Evolutionary conservation across 2,329 filamentous ascomycete genomes (phyloP).

Genomic region (Ophiostoma sp.): DNA sequence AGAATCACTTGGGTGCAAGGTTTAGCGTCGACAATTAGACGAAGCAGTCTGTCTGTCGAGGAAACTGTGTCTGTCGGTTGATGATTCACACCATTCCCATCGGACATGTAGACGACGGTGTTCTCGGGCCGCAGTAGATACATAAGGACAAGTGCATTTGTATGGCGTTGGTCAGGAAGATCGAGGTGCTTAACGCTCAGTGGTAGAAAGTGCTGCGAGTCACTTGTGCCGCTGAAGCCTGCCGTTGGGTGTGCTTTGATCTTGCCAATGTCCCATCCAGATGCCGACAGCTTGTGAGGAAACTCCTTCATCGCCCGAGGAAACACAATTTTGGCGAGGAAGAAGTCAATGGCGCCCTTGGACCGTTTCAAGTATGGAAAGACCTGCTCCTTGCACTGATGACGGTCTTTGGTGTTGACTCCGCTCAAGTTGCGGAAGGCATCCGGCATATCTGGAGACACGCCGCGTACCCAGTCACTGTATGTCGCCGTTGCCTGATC

Average conservation of each 20-base stretch:
- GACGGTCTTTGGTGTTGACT: constrained; percentile 55
- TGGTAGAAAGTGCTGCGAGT: constrained; percentile 55
- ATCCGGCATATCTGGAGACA: constrained; percentile 32
- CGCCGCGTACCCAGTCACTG: constrained; percentile 41
- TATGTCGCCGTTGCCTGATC: constrained; percentile 53
- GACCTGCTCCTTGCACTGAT: constrained; percentile 43
- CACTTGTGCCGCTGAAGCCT: constrained; percentile 67
- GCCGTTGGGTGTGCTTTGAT: constrained; percentile 47
- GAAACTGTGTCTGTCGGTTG: neutral
- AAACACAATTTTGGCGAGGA: constrained; percentile 54
- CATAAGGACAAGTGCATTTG: constrained; percentile 61
- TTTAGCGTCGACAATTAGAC: constrained; percentile 38
- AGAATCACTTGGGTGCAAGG: constrained; percentile 54
- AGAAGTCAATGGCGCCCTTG: constrained; percentile 59
- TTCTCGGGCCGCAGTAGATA: constrained; percentile 54
- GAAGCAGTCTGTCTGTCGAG: constrained; percentile 39
- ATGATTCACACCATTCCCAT: neutral
- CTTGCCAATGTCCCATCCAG: constrained; percentile 60
- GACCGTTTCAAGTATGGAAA: constrained; percentile 50
- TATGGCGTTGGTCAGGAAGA: constrained; percentile 51
- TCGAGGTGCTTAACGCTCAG: constrained; percentile 53
- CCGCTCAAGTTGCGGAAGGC: constrained; percentile 41
- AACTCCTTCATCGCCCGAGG: constrained; percentile 59
- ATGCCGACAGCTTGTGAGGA: constrained; percentile 56
- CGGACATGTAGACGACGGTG: constrained; percentile 32